A percentile compares a stretch with the other conserved stretches of the same genome.
These are phyloP conservation scores for Eurotiales sp. DNA, from an alignment of 2,329 filamentous ascomycete genomes.

Conservation along the genomic window DNA sequence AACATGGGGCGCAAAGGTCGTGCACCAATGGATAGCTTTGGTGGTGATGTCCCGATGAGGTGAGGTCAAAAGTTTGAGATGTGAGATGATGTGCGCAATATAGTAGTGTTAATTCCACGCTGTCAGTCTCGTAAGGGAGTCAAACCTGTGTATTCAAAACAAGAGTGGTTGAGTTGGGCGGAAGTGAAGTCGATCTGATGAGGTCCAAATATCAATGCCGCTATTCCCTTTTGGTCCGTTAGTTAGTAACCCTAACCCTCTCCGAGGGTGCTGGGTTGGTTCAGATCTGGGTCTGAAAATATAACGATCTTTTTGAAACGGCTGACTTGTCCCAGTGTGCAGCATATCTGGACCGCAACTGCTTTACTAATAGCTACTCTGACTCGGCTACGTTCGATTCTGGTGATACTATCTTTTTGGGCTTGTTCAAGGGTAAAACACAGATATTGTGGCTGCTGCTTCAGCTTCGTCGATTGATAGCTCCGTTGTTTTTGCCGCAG, in stretches of 20 bases:
- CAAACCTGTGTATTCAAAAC: too few species aligned
- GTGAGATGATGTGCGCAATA: too few species aligned
- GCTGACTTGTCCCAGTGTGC: background rate
- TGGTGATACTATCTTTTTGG: background rate
- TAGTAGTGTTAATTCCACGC: too few species aligned
- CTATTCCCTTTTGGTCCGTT: background rate
- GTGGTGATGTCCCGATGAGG: background rate
- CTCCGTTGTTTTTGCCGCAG: background rate
- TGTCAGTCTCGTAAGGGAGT: too few species aligned
- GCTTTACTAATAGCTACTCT: background rate
- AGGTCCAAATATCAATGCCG: too few species aligned
- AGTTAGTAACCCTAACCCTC: too few species aligned
- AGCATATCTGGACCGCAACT: background rate
- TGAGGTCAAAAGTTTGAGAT: background rate
- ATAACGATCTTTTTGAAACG: too few species aligned
- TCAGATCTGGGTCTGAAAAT: too few species aligned
- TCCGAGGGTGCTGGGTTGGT: too few species aligned
- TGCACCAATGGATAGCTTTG: constrained; percentile 1
- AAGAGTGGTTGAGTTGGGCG: background rate
- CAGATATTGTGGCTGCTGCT: background rate
- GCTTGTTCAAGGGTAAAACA: background rate
- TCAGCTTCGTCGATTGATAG: background rate
- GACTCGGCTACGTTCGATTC: background rate
- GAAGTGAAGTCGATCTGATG: background rate
- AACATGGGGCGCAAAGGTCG: background rate